phyloP scores from a whole-genome alignment of 129 eudicot genomes.

The Flaveria sonorensis region DNA sequence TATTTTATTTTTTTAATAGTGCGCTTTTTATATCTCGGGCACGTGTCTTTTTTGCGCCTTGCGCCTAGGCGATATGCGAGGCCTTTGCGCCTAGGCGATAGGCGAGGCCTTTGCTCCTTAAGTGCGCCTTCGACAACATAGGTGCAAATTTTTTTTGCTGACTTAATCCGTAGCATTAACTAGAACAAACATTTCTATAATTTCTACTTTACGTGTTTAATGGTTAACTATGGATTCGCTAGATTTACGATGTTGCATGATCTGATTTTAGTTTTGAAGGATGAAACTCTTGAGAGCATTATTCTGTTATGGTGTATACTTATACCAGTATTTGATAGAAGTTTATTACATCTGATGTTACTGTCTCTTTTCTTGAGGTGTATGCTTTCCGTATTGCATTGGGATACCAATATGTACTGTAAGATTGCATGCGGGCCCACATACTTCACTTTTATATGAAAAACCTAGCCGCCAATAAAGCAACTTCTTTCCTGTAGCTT shows the following conservation, averaged over 20 bases:
- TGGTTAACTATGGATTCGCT: conserved; percentile 1
- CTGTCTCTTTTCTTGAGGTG: not conserved
- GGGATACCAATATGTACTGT: not conserved
- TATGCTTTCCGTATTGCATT: not conserved
- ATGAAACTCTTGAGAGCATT: not conserved
- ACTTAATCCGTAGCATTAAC: not conserved
- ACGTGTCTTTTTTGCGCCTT: too few species aligned
- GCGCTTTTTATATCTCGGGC: too few species aligned
- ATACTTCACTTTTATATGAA: not conserved
- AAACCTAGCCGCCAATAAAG: not conserved
- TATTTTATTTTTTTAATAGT: too few species aligned
- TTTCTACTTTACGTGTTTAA: not conserved
- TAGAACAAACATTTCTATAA: not conserved
- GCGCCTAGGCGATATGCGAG: too few species aligned
- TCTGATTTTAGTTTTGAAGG: conserved; percentile 6
- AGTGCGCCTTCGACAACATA: too few species aligned
- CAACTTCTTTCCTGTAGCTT: not conserved
- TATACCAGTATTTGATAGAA: not conserved
- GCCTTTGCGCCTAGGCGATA: too few species aligned
- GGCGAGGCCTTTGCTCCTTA: too few species aligned
- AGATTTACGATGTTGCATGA: not conserved
- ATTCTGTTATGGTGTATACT: not conserved
- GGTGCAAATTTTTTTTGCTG: not conserved
- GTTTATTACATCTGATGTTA: not conserved
- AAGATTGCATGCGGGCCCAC: not conserved